These are phyloP conservation scores for Dryadomyces sulphureus DNA, from an alignment of 2,329 filamentous ascomycete species.

Conservation along the genomic window DNA sequence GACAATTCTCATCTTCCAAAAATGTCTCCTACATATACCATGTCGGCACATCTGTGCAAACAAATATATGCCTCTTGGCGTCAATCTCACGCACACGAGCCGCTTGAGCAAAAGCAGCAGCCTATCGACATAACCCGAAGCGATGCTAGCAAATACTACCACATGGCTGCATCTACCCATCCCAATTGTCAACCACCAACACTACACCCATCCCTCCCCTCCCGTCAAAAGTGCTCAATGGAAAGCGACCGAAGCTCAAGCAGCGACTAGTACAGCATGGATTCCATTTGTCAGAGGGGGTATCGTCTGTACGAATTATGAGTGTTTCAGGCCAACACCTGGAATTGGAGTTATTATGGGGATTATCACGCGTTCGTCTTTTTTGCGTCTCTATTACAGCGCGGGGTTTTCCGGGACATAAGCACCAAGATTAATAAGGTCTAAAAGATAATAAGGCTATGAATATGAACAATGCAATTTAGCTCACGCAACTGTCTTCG, in stretches of 20 bases:
- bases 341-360: no score
- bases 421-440: no score
- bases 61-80: conserved; percentile 45
- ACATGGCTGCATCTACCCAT: conserved; percentile 8
- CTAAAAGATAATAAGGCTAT: no score
- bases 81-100: conserved; percentile 26
- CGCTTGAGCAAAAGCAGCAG: conserved; percentile 10
- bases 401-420: no score
- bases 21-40: conserved; percentile 46
- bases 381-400: no score
- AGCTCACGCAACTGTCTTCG: no score
- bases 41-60: conserved; percentile 46
- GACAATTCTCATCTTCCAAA: background rate
- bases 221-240: conserved; percentile 30
- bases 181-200: conserved; percentile 4
- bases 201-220: conserved; percentile 11
- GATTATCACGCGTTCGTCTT: no score
- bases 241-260: conserved; percentile 27
- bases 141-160: conserved; percentile 3
- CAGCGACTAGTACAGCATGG: conserved; percentile 6
- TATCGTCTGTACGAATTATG: no score
- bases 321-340: no score
- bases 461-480: no score
- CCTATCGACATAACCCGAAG: conserved; percentile 21
- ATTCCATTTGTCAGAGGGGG: no score